Conservation (phyloP, 2,329 filamentous ascomycete genomes). For the Xylariaceae sp. region DNA sequence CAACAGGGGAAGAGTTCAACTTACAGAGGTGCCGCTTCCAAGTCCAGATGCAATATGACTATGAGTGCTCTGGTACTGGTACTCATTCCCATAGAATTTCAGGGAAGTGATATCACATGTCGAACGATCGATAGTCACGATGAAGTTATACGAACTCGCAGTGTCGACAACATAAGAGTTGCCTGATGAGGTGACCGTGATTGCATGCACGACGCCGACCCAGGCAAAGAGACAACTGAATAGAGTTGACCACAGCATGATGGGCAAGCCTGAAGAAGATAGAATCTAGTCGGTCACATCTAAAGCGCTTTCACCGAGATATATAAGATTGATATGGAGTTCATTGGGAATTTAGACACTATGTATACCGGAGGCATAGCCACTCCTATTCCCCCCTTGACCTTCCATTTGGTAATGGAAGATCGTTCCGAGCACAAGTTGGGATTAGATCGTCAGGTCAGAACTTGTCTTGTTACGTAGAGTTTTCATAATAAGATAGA, state of each 20-base stretch:
- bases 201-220: slow-evolving; percentile 23
- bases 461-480: slow-evolving; percentile 2
- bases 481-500: not conserved
- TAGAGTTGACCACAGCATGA: slow-evolving; percentile 18
- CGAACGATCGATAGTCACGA: slow-evolving; percentile 28
- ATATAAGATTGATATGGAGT: too few relatives aligned
- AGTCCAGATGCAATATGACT: too few relatives aligned
- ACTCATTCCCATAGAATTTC: slow-evolving; percentile 27
- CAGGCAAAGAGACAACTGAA: slow-evolving; percentile 21
- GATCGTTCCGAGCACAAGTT: slow-evolving; percentile 15
- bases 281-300: too few relatives aligned
- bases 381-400: slow-evolving; percentile 1
- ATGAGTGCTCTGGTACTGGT: too few relatives aligned
- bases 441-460: slow-evolving; percentile 10
- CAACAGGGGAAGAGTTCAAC: too few relatives aligned
- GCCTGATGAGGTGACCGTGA: slow-evolving; percentile 24
- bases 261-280: slow-evolving; percentile 4
- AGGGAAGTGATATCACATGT: slow-evolving; percentile 52
- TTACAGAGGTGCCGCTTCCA: too few relatives aligned
- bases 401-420: slow-evolving; percentile 1
- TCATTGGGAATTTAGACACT: too few relatives aligned
- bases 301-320: too few relatives aligned
- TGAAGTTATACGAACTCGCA: slow-evolving; percentile 27
- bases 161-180: slow-evolving; percentile 28
- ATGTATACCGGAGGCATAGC: slow-evolving; percentile 2